A percentile compares a stretch with the other conserved stretches of the same genome.
These are phyloP conservation scores for Lepiota subincarnata DNA, from an alignment of 768 basidiomycete species.

Conservation along the genomic window DNA sequence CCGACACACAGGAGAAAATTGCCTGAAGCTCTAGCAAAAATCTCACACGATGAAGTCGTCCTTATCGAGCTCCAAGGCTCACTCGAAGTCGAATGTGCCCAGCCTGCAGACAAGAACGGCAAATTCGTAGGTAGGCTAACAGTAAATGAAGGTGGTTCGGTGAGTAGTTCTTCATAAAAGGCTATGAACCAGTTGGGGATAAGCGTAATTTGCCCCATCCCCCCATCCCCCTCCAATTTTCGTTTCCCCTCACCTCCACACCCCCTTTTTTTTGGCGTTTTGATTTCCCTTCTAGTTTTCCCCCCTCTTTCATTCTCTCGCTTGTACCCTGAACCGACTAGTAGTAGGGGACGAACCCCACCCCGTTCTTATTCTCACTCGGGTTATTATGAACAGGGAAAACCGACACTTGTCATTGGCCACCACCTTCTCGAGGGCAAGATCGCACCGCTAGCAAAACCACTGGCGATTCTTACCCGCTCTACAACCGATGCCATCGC, in stretches of 20 bases:
- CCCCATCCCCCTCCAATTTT: too few relatives aligned
- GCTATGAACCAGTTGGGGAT: not conserved
- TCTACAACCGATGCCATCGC: conserved; percentile 15
- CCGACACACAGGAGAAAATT: conserved; percentile 39
- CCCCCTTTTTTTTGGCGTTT: not conserved
- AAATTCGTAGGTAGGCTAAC: conserved; percentile 76
- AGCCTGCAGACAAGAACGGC: conserved; percentile 52
- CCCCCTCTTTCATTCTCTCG: not conserved
- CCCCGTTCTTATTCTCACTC: not conserved
- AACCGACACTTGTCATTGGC: conserved; percentile 77
- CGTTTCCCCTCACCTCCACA: not conserved
- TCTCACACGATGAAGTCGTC: conserved; percentile 77
- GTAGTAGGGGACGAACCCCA: not conserved
- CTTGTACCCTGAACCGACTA: not conserved
- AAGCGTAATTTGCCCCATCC: too few relatives aligned
- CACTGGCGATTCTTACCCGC: conserved; percentile 72
- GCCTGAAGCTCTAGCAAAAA: conserved; percentile 59
- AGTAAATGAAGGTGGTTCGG: conserved; percentile 52
- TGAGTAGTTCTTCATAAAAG: conserved; percentile 27
- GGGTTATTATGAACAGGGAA: conserved; percentile 44
- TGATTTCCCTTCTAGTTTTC: not conserved
- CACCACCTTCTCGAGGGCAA: conserved; percentile 91
- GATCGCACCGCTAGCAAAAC: conserved; percentile 69
- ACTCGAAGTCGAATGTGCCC: conserved; percentile 60
- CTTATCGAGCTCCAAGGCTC: conserved; percentile 87